Evolutionary conservation across 2,329 filamentous ascomycete species (phyloP).

Genomic region (Celoporthe dispersa): DNA sequence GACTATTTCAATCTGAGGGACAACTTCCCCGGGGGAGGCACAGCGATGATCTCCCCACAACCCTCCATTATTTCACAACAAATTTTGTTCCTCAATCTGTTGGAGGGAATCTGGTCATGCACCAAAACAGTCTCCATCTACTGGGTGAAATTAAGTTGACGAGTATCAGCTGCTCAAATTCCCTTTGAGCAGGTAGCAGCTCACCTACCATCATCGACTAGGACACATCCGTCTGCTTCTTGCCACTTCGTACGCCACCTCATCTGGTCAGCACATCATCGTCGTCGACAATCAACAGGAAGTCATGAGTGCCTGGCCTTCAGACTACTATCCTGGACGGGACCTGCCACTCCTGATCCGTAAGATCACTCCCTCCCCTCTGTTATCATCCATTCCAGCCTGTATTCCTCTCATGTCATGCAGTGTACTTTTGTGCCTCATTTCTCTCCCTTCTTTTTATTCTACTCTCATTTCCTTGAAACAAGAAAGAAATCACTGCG

Average conservation of each 20-base stretch:
- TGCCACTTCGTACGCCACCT: background rate
- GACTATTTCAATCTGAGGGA: background rate
- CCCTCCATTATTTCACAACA: too few relatives aligned
- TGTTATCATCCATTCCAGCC: background rate
- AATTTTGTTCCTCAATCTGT: too few relatives aligned
- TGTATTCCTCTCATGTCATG: background rate
- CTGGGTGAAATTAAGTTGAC: too few relatives aligned
- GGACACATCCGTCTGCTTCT: background rate
- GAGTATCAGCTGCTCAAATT: too few relatives aligned
- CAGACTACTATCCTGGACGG: background rate
- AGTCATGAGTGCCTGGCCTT: background rate
- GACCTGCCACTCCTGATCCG: background rate
- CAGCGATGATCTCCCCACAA: too few relatives aligned
- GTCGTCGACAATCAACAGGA: background rate
- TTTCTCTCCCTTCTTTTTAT: background rate
- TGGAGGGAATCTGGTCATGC: too few relatives aligned
- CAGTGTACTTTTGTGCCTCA: background rate
- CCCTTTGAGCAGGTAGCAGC: too few relatives aligned
- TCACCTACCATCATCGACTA: background rate
- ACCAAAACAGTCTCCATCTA: too few relatives aligned
- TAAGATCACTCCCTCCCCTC: background rate
- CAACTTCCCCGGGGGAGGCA: too few relatives aligned
- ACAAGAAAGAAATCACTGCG: background rate
- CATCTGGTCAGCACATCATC: background rate
- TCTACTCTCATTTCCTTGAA: background rate